These are phyloP conservation scores for Neurospora sp. DNA, from an alignment of 495 filamentous ascomycete genomes.

Conservation along the genomic window DNA sequence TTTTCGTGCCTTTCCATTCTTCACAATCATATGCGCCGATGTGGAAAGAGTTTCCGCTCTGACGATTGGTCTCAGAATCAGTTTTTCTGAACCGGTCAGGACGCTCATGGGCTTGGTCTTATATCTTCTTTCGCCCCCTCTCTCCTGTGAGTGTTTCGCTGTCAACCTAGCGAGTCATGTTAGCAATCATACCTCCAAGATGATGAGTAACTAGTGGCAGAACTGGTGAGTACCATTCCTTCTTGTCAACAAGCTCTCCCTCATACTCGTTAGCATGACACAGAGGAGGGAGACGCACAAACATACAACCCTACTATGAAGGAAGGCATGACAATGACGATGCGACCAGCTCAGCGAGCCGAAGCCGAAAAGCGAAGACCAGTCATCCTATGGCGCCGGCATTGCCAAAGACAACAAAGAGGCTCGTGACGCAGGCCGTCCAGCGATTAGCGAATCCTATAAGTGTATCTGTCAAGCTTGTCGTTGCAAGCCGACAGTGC, in stretches of 20 bases:
- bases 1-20: no score
- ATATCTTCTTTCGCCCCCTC: neutral
- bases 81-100: no score
- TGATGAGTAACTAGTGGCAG: neutral
- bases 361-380: neutral
- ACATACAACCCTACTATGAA: no score
- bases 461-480: neutral
- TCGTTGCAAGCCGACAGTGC: neutral
- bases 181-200: neutral
- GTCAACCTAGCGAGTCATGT: neutral
- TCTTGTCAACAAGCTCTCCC: neutral
- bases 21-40: no score
- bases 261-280: neutral
- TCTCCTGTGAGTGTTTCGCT: no score
- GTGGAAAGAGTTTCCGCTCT: no score
- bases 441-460: neutral
- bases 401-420: neutral
- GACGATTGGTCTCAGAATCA: no score
- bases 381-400: neutral
- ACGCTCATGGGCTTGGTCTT: neutral
- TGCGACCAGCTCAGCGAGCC: no score
- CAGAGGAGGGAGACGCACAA: neutral
- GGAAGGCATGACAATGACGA: no score
- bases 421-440: neutral
- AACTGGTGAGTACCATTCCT: neutral